A percentile compares a stretch with the other conserved stretches of the same genome.
phyloP scores from a whole-genome alignment of 208 protist genomes.

The Vickermania spadyakhi region DNA sequence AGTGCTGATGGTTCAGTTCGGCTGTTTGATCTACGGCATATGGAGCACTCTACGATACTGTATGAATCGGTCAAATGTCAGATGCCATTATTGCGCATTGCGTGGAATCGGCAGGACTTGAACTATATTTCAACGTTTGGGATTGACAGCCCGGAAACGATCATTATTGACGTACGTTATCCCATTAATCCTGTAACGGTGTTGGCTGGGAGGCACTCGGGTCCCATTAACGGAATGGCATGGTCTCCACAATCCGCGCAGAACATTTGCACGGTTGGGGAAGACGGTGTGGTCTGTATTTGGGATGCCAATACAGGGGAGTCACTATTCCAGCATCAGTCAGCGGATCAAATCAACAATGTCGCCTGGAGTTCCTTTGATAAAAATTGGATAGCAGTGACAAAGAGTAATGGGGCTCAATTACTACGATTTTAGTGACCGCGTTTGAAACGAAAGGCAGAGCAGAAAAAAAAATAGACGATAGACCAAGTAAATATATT shows the following conservation, averaged over 20 bases:
- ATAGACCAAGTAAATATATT: too few relatives aligned
- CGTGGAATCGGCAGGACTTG: conserved; percentile 96
- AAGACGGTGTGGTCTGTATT: conserved; percentile 95
- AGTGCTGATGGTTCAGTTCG: conserved; percentile 97
- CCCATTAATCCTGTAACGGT: conserved; percentile 80
- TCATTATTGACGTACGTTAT: conserved; percentile 95
- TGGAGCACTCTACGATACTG: conserved; percentile 98
- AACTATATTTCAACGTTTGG: conserved; percentile 96
- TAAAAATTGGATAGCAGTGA: conserved; percentile 82
- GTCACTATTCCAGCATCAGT: conserved; percentile 48
- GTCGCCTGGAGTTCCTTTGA: conserved; percentile 69
- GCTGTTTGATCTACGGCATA: conserved; percentile 95
- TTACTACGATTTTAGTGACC: conserved; percentile 43
- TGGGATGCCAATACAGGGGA: conserved; percentile 90
- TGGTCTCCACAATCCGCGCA: conserved; percentile 93
- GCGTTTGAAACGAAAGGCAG: too few relatives aligned
- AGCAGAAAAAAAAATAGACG: too few relatives aligned
- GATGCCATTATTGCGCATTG: conserved; percentile 91
- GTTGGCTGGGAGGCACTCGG: conserved; percentile 73
- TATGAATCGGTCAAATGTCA: conserved; percentile 90
- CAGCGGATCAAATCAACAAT: conserved; percentile 72
- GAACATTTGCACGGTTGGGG: conserved; percentile 94
- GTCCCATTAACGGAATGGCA: conserved; percentile 93
- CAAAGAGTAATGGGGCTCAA: conserved; percentile 54
- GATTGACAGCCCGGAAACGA: conserved; percentile 90